phyloP scores from a whole-genome alignment of 2,329 filamentous ascomycete species.

The Blastomyces gilchristii region DNA sequence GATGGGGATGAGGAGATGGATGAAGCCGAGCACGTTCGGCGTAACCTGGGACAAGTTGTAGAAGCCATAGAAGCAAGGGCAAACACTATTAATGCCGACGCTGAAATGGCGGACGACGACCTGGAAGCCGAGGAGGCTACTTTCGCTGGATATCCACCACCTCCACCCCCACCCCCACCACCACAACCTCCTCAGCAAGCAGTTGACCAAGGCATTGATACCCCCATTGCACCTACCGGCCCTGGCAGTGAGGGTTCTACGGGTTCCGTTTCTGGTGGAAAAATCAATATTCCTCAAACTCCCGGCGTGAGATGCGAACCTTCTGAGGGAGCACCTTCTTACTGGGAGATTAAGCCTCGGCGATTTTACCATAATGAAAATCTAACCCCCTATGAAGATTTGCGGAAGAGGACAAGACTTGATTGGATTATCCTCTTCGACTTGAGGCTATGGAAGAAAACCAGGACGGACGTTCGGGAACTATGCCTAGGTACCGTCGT shows the following conservation, averaged over 20 bases:
- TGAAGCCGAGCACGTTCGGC: slow-evolving; percentile 32
- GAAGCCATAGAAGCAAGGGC: not conserved
- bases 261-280: slow-evolving; percentile 5
- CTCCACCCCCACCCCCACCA: slow-evolving; percentile 53
- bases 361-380: slow-evolving; percentile 54
- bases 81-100: slow-evolving; percentile 37
- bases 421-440: slow-evolving; percentile 96
- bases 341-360: slow-evolving; percentile 73
- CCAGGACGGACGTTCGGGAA: slow-evolving; percentile 78
- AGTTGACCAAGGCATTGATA: slow-evolving; percentile 16
- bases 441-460: slow-evolving; percentile 90
- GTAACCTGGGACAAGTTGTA: slow-evolving; percentile 18
- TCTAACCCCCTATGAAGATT: slow-evolving; percentile 66
- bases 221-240: slow-evolving; percentile 5
- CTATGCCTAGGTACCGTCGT: slow-evolving; percentile 96
- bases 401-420: slow-evolving; percentile 78
- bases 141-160: slow-evolving; percentile 61
- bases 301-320: slow-evolving; percentile 45
- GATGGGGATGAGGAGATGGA: slow-evolving; percentile 24
- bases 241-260: not conserved
- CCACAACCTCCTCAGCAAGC: slow-evolving; percentile 34
- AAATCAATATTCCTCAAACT: slow-evolving; percentile 67
- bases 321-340: slow-evolving; percentile 47
- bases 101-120: slow-evolving; percentile 52
- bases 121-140: slow-evolving; percentile 69